phyloP scores from a whole-genome alignment of 1,284 basidiomycete genomes.

The Peniophora sp. region DNA sequence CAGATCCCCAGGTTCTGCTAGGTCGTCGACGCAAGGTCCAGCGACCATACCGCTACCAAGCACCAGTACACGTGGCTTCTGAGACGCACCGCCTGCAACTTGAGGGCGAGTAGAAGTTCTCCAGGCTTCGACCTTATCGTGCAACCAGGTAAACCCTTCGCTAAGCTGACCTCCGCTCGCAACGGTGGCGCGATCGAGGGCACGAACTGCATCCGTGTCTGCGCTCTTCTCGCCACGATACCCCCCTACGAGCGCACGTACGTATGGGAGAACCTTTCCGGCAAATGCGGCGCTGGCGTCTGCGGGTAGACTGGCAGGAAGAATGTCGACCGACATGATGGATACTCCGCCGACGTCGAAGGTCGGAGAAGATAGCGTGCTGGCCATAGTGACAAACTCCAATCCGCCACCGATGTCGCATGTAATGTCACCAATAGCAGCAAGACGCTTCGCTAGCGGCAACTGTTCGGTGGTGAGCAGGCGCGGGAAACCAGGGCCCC shows the following conservation, averaged over 20 bases:
- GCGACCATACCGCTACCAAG: slow-evolving; percentile 92
- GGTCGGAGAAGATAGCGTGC: slow-evolving; percentile 73
- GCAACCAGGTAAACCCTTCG: slow-evolving; percentile 53
- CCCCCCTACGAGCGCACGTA: slow-evolving; percentile 46
- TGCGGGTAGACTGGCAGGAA: slow-evolving; percentile 74
- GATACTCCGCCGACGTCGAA: slow-evolving; percentile 60
- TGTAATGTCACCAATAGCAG: slow-evolving; percentile 77
- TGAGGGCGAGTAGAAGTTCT: slow-evolving; percentile 10
- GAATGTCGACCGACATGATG: slow-evolving; percentile 84
- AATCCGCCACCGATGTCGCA: slow-evolving; percentile 85
- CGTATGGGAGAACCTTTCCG: slow-evolving; percentile 55
- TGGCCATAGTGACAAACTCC: slow-evolving; percentile 69
- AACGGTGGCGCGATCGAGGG: slow-evolving; percentile 64
- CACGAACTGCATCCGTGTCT: slow-evolving; percentile 22
- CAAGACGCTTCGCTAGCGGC: slow-evolving; percentile 32
- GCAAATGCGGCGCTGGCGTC: slow-evolving; percentile 81
- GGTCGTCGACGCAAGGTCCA: slow-evolving; percentile 73
- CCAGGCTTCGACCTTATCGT: slow-evolving; percentile 40
- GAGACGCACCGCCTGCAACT: slow-evolving; percentile 7
- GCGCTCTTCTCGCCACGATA: slow-evolving; percentile 20
- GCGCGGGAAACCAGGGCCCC: slow-evolving; percentile 71
- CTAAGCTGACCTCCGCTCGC: slow-evolving; percentile 52
- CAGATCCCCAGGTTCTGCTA: slow-evolving; percentile 51
- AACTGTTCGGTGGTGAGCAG: slow-evolving; percentile 69
- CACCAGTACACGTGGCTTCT: slow-evolving; percentile 69